phyloP scores from a whole-genome alignment of 2,329 filamentous ascomycete genomes.

The Penicillium sp. region DNA sequence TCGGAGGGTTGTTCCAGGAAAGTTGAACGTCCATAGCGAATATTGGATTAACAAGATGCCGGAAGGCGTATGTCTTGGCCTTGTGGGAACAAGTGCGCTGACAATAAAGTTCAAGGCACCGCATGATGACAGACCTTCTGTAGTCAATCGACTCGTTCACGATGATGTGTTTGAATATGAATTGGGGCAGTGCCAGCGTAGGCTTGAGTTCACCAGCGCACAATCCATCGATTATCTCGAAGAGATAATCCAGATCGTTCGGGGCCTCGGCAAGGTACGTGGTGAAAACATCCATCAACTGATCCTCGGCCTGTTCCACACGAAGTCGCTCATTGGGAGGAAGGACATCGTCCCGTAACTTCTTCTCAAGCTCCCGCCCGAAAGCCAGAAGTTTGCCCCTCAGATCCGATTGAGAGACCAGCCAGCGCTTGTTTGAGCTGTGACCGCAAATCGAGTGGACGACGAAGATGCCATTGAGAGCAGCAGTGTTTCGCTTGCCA shows the following conservation, averaged over 20 bases:
- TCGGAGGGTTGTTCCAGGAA: conserved; percentile 58
- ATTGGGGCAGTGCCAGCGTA: conserved; percentile 68
- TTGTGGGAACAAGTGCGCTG: conserved; percentile 73
- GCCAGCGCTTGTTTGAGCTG: conserved; percentile 60
- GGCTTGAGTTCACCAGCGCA: conserved; percentile 76
- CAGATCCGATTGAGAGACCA: conserved; percentile 50
- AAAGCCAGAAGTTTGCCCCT: conserved; percentile 57
- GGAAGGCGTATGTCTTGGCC: conserved; percentile 87
- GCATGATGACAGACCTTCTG: conserved; percentile 73
- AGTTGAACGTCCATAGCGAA: conserved; percentile 93
- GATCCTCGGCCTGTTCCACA: conserved; percentile 81
- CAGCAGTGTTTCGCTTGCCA: conserved; percentile 66
- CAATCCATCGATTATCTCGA: conserved; percentile 75
- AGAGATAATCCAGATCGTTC: conserved; percentile 74
- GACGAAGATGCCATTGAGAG: conserved; percentile 83
- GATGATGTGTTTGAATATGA: conserved; percentile 81
- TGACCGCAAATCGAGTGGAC: conserved; percentile 71
- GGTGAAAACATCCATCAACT: conserved; percentile 78
- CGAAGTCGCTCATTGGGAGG: conserved; percentile 70
- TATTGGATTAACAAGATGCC: conserved; percentile 90
- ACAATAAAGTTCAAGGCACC: conserved; percentile 82
- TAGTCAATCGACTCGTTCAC: conserved; percentile 78
- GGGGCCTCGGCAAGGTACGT: conserved; percentile 70
- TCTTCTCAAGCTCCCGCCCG: conserved; percentile 72
- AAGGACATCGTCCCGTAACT: conserved; percentile 64